These are phyloP conservation scores for Candida easanensis DNA, from an alignment of 805 yeast species.

Conservation along the genomic window DNA sequence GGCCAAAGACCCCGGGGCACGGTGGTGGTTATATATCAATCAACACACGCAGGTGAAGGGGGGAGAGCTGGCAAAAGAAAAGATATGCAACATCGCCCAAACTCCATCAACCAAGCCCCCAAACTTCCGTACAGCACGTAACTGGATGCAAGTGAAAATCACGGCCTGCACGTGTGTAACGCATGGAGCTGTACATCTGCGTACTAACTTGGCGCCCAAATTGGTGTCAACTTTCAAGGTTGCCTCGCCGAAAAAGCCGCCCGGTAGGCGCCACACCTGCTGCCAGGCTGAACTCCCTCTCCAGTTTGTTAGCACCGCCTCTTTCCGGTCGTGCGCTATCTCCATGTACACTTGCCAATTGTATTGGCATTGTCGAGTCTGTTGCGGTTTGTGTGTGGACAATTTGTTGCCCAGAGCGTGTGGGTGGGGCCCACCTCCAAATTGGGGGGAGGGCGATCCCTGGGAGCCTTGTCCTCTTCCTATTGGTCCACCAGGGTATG, in stretches of 20 bases:
- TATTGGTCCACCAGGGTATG: no score
- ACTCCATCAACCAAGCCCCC: conserved; percentile 2
- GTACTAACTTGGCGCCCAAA: background rate
- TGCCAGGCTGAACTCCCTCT: no score
- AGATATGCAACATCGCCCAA: conserved; percentile 6
- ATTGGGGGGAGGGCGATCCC: no score
- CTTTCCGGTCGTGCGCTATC: no score
- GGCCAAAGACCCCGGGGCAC: background rate
- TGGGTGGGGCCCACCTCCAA: no score
- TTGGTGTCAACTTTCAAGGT: background rate
- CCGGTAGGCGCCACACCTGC: no score
- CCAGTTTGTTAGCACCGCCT: no score
- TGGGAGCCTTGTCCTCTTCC: no score
- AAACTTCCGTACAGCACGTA: conserved; percentile 4
- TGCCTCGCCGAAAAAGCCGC: background rate
- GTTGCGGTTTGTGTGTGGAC: no score
- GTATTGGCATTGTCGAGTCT: no score
- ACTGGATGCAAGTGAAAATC: conserved; percentile 15
- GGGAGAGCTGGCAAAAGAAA: conserved; percentile 6
- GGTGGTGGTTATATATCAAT: conserved; percentile 10
- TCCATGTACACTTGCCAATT: no score
- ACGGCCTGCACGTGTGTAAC: background rate
- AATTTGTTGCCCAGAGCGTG: no score
- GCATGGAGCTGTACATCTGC: background rate
- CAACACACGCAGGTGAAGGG: conserved; percentile 9